phyloP scores from a whole-genome alignment of 2,329 filamentous ascomycete genomes.

The Helicocarpus griseus region DNA sequence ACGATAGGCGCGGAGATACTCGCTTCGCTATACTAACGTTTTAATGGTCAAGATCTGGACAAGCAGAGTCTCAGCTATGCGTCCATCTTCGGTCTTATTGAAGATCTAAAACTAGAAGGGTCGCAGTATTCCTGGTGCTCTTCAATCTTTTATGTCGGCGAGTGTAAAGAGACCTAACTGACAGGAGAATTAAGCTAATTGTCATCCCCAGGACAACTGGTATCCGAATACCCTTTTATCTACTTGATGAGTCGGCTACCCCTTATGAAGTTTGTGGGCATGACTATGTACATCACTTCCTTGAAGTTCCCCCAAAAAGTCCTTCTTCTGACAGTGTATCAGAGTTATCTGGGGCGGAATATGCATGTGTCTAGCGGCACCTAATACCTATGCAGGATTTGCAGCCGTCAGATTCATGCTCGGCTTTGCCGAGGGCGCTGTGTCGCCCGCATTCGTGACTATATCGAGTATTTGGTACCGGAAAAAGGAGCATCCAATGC shows the following conservation, averaged over 20 bases:
- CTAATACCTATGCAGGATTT: conserved; percentile 32
- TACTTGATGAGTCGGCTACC: conserved; percentile 43
- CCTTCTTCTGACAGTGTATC: neutral
- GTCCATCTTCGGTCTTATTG: neutral
- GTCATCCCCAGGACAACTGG: conserved; percentile 28
- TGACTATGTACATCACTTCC: conserved; percentile 30
- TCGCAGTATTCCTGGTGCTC: neutral
- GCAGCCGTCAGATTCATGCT: conserved; percentile 34
- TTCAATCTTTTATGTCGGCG: neutral
- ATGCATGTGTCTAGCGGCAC: conserved; percentile 38
- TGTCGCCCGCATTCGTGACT: conserved; percentile 38
- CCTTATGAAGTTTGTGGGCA: conserved; percentile 41
- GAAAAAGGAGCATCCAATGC: conserved; percentile 27
- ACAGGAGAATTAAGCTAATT: neutral
- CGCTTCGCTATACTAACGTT: neutral
- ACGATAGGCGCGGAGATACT: too few relatives aligned
- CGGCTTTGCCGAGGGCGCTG: conserved; percentile 37
- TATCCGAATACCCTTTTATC: conserved; percentile 42
- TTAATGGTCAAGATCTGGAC: neutral
- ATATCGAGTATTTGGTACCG: conserved; percentile 37
- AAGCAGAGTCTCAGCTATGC: neutral
- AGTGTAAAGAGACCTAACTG: neutral
- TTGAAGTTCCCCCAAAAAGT: neutral
- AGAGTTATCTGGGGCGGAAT: conserved; percentile 36
- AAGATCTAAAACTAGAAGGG: neutral